Evolutionary conservation across 768 basidiomycete genomes (phyloP).

Genomic region (Thelephora aurantiotincta): DNA sequence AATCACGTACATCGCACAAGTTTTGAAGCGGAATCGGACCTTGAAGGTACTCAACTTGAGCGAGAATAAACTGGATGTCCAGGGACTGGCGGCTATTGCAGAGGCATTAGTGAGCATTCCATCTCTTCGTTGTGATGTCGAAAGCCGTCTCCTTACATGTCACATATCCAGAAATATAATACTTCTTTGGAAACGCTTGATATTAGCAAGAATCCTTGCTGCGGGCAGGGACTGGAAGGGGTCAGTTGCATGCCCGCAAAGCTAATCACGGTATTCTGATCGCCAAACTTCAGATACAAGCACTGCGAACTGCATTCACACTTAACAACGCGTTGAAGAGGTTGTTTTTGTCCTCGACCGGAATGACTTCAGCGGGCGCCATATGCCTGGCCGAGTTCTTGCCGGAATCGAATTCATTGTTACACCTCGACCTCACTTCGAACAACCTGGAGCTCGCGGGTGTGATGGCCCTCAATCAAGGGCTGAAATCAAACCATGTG

Average conservation of each 20-base stretch:
- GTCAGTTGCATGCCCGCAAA: slow-evolving; percentile 28
- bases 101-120: slow-evolving; percentile 65
- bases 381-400: slow-evolving; percentile 95
- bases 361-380: slow-evolving; percentile 69
- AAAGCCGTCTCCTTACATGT: not conserved
- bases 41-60: slow-evolving; percentile 88
- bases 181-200: slow-evolving; percentile 88
- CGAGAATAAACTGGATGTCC: slow-evolving; percentile 85
- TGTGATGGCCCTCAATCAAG: slow-evolving; percentile 81
- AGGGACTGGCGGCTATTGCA: slow-evolving; percentile 66
- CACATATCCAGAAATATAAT: slow-evolving; percentile 71
- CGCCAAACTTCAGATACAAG: slow-evolving; percentile 46
- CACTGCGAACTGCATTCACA: slow-evolving; percentile 85
- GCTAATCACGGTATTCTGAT: not conserved
- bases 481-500: slow-evolving; percentile 69
- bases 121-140: not conserved
- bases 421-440: slow-evolving; percentile 84
- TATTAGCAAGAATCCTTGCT: slow-evolving; percentile 85
- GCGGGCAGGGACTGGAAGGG: slow-evolving; percentile 82
- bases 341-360: slow-evolving; percentile 78
- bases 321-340: slow-evolving; percentile 86
- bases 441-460: slow-evolving; percentile 81
- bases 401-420: slow-evolving; percentile 72
- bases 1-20: slow-evolving; percentile 84
- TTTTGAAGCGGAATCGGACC: slow-evolving; percentile 90